Base-by-base conservation (phyloP, 345 rosid species). In the Pistacia atlantica region DNA sequence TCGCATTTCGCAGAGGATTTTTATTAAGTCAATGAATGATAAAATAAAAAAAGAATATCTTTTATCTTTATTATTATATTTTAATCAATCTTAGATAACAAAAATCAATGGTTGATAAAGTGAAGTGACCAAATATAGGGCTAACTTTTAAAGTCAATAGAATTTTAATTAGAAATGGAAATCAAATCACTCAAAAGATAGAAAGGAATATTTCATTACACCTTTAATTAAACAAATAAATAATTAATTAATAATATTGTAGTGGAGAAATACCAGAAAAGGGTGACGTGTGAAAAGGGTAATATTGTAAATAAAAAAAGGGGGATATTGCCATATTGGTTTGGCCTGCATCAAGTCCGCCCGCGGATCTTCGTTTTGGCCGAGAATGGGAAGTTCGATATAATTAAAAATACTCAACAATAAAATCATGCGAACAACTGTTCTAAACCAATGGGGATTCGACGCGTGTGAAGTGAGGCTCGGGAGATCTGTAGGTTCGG, bases 331-430 rank as follows among this genome's bases (percentile, higher is more conserved):
- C 25, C 25, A 70, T 4, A 33, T 16, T 35, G 63, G 74, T 56
- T 37, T 55, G 63, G 74, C 74, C 74, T 11, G 74, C 74, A 33
- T 49, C 33, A 54, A 70, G 63, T 67, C 46, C 79, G 61, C 67
- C 73, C 64, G 76, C 77, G 72, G 80, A 80, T 78, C 84, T 78
- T 81, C 80, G 79, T 79, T 79, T 81, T 59, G 79, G 82, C 75
- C 80, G 82, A 84, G 79, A 79, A 81, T 76, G 80, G 77, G 79
- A 71, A 73, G 45, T 42, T 75, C 71, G 62, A 67, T 61, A 54
- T 31, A 74, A 78, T 69, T 64, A 13, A 48, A 71, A 71, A 58
- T 69, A 65, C 51, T 60, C 72, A 79, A 79, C 76, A 69, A 82
- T 72, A 64, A 52, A 60, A 79, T 65, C 85, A 46, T 17, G 12